Evolutionary conservation across 345 rosid genomes (phyloP).

Genomic region (Combretum micranthum): DNA sequence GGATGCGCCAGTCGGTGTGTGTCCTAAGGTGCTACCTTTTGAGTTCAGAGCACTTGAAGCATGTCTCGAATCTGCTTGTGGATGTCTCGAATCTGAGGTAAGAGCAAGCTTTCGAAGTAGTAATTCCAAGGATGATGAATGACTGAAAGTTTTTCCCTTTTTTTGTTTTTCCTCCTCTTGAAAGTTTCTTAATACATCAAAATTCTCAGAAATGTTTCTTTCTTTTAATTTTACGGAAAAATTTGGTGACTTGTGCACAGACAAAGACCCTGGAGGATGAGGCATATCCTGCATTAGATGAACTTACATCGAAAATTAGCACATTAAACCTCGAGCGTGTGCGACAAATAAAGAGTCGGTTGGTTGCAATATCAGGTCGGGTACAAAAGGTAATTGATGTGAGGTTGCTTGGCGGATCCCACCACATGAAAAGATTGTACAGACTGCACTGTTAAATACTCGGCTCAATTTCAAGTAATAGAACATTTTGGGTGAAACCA

Average conservation of each 20-base stretch:
- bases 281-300: constrained; percentile 82
- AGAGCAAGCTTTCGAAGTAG: neutral
- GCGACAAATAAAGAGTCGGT: constrained; percentile 71
- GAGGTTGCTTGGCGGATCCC: neutral
- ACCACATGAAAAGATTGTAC: neutral
- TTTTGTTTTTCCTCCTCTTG: neutral
- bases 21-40: constrained; percentile 47
- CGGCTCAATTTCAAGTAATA: no score
- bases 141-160: neutral
- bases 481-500: no score
- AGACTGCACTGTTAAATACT: neutral
- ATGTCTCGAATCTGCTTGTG: constrained; percentile 68
- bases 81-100: constrained; percentile 72
- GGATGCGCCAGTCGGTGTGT: constrained; percentile 1
- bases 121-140: neutral
- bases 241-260: constrained; percentile 16
- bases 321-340: constrained; percentile 69
- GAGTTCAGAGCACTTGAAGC: constrained; percentile 75
- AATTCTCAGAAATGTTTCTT: no score
- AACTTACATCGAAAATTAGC: constrained; percentile 71
- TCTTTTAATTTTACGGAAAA: no score
- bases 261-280: constrained; percentile 58
- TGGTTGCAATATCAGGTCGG: constrained; percentile 59
- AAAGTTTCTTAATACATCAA: no score
- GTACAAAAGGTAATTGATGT: constrained; percentile 57